Evolutionary conservation across 2,329 filamentous ascomycete genomes (phyloP).

Genomic region (Aureobasidium vineae): DNA sequence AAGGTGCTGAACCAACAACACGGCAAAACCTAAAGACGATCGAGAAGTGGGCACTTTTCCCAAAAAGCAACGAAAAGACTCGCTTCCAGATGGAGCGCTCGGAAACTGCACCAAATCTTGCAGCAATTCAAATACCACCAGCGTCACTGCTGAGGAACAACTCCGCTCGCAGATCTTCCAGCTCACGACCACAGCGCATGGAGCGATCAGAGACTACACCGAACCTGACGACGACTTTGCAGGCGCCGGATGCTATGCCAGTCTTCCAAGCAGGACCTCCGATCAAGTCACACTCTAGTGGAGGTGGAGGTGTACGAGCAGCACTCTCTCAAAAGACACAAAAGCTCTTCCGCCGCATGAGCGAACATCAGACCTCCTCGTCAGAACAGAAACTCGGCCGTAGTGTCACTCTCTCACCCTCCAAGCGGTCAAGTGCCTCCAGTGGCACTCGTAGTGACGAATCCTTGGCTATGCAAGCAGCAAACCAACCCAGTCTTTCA

Average conservation of each 20-base stretch:
- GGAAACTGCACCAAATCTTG: constrained; percentile 19
- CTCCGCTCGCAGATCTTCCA: background rate
- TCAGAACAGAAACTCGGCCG: background rate
- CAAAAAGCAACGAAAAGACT: background rate
- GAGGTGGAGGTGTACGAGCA: background rate
- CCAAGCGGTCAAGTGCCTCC: background rate
- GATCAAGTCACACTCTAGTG: background rate
- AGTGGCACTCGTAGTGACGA: background rate
- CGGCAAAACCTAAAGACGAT: background rate
- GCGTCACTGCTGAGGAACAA: background rate
- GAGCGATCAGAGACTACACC: constrained; percentile 19
- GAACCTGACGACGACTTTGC: background rate
- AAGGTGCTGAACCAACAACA: constrained; percentile 20
- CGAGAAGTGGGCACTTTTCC: background rate
- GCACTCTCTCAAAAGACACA: constrained; percentile 34
- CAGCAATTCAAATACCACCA: background rate
- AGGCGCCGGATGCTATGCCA: background rate
- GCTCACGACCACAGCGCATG: background rate
- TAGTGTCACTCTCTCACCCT: background rate
- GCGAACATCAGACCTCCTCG: constrained; percentile 28
- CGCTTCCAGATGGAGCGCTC: constrained; percentile 14
- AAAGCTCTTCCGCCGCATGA: constrained; percentile 37
- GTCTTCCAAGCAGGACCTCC: background rate
- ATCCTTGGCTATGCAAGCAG: constrained; percentile 8
- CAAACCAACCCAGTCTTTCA: background rate